Evolutionary conservation across 2,329 filamentous ascomycete genomes (phyloP), one percentile per base, ranked within the genome.

Genomic region (Hypoxylon rubiginosum): DNA sequence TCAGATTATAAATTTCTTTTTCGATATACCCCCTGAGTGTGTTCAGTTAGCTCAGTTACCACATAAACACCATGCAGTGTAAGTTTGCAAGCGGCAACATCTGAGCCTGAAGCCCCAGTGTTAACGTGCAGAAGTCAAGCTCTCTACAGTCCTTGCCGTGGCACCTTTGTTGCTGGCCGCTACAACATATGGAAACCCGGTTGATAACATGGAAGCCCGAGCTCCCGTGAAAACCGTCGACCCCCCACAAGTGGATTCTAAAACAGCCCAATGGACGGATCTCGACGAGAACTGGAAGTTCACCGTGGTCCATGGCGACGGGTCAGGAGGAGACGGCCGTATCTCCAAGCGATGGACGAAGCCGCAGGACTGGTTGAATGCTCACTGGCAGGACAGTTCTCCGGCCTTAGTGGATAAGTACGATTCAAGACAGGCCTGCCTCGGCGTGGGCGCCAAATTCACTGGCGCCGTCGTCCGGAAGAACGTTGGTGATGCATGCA

Each of bases 401-500:
- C 10, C 49, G 15, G 49, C 26, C 28, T 30, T 52, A 5, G 49
- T 52, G 26, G 49, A 52, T 30, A 52, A 36, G 28, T 52, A 34
- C 49, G 30, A 21, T 21, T 52, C 49, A 30, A 52, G 49, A 34
- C 26, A 52, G 28, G 26, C 17, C 28, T 52, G 49, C 49, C 49
- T 52, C 17, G 49, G 28, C 30, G 49, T 34, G 13, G 49, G 49
- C 9, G 30, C 49, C 28, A 30, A 8, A 13, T 52, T 52, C 28
- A 10, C 10, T 13, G 49, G 49, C n/a, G 30, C 13, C 5, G 19
- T 52, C n/a, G 21, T 52, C 10, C 49, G 49, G 13, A 52, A 52
- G 49, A 52, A 52, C 21, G 28, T 52, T 11, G 49, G 49, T 30
- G 49, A 52, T n/a, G 49, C 49, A 9, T 52, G 49, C 49, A 52